Percentiles rank a stretch among this genome's conserved stretches.
These are phyloP conservation scores for Durotheca rogersii DNA, from an alignment of 495 filamentous ascomycete species.

Conservation along the genomic window DNA sequence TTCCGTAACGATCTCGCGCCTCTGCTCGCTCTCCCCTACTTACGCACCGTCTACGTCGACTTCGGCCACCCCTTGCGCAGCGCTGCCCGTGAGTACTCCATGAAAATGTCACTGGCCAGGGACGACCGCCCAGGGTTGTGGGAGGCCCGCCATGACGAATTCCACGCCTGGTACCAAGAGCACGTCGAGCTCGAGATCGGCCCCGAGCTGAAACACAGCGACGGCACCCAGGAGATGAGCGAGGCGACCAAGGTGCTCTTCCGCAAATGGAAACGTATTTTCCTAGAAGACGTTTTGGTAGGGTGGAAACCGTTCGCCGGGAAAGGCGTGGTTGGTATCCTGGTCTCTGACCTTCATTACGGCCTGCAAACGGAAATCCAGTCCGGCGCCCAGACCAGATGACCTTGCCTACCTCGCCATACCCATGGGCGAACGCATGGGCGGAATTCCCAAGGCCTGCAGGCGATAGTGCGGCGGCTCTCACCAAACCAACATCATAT, in stretches of 20 bases:
- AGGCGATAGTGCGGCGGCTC: slow-evolving; percentile 33
- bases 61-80: slow-evolving; percentile 16
- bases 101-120: slow-evolving; percentile 24
- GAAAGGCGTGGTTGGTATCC: slow-evolving; percentile 20
- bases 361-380: slow-evolving; percentile 33
- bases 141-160: slow-evolving; percentile 16
- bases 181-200: slow-evolving; percentile 14
- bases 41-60: slow-evolving; percentile 29
- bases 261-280: slow-evolving; percentile 19
- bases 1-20: slow-evolving; percentile 18
- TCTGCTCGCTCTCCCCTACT: slow-evolving; percentile 22
- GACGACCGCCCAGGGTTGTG: slow-evolving; percentile 10
- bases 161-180: slow-evolving; percentile 17
- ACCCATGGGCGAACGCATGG: slow-evolving; percentile 28
- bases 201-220: slow-evolving; percentile 15
- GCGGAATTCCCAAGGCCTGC: slow-evolving; percentile 23
- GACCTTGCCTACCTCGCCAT: slow-evolving; percentile 27
- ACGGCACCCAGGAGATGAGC: slow-evolving; percentile 13
- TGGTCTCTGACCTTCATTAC: slow-evolving; percentile 21
- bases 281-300: slow-evolving; percentile 17
- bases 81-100: slow-evolving; percentile 9
- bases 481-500: slow-evolving; percentile 31
- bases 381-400: slow-evolving; percentile 30
- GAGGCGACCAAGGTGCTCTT: slow-evolving; percentile 17
- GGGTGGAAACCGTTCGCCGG: slow-evolving; percentile 28